phyloP scores from a whole-genome alignment of 345 rosid genomes.

The Moricandia arvensis region DNA sequence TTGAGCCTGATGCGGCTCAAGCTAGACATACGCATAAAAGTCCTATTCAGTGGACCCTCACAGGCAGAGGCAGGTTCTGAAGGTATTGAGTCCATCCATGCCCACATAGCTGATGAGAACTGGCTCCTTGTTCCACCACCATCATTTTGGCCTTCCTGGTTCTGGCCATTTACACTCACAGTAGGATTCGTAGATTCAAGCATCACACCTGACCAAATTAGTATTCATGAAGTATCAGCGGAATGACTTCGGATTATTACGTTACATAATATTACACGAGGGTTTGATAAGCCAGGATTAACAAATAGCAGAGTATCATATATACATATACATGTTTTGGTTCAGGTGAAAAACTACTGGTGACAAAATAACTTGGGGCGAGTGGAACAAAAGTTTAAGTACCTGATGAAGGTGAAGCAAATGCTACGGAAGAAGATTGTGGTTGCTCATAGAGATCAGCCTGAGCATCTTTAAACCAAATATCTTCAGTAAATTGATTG shows the following conservation, averaged over 20 bases:
- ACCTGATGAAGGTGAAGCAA: conserved; percentile 32
- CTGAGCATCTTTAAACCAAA: conserved; percentile 29
- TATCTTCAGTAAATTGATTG: conserved; percentile 4
- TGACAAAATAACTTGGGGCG: conserved; percentile 4
- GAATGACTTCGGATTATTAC: not conserved
- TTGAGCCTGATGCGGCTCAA: conserved; percentile 61
- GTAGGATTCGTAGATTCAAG: conserved; percentile 20
- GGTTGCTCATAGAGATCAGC: conserved; percentile 16
- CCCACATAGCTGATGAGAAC: conserved; percentile 71
- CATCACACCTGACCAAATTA: conserved; percentile 30
- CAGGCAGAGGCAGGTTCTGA: conserved; percentile 87
- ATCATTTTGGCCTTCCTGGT: conserved; percentile 14
- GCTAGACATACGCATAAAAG: conserved; percentile 86
- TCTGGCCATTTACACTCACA: conserved; percentile 11
- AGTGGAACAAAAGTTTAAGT: conserved; percentile 18
- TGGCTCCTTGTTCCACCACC: conserved; percentile 35
- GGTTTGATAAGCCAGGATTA: not conserved
- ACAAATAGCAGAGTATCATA: conserved; percentile 1
- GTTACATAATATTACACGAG: not conserved
- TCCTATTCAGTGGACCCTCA: conserved; percentile 67
- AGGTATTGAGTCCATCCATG: conserved; percentile 84
- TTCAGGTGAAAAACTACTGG: not conserved
- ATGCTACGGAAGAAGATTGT: conserved; percentile 17
- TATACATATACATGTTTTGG: conserved; percentile 1
- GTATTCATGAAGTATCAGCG: conserved; percentile 20